A percentile compares a stretch with the other conserved stretches of the same genome.
These are phyloP conservation scores for Ceratobasidium theobromae DNA, from an alignment of 1,284 basidiomycete species.

Conservation along the genomic window DNA sequence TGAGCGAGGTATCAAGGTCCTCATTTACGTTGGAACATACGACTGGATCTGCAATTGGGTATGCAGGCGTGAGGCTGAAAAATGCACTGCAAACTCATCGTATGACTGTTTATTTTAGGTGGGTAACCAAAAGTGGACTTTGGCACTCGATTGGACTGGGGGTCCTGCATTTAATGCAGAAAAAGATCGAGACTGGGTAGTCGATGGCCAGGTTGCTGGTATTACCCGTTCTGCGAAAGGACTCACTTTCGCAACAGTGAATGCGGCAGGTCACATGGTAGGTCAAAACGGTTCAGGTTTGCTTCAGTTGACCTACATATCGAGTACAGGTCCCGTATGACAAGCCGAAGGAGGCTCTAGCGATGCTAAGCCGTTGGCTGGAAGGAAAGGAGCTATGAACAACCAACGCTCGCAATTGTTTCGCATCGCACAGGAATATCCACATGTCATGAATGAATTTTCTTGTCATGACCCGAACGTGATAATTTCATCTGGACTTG, in stretches of 20 bases:
- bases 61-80: not conserved
- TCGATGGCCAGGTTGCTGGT: constrained; percentile 51
- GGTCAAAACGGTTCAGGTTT: not conserved
- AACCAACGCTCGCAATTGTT: no score
- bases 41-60: constrained; percentile 28
- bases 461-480: no score
- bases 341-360: constrained; percentile 44
- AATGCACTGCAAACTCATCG: not conserved
- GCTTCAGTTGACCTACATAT: not conserved
- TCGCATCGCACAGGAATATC: no score
- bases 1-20: constrained; percentile 62
- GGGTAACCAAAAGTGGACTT: constrained; percentile 47
- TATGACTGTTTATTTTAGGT: constrained; percentile 29
- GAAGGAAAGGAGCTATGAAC: constrained; percentile 29
- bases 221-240: constrained; percentile 57
- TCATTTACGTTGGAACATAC: constrained; percentile 68
- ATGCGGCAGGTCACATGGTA: constrained; percentile 67
- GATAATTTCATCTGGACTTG: no score
- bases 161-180: constrained; percentile 43
- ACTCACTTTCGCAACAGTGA: constrained; percentile 63
- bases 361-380: constrained; percentile 46
- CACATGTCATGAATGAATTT: no score
- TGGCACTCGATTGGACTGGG: constrained; percentile 46
- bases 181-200: constrained; percentile 49
- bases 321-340: constrained; percentile 45